These are phyloP conservation scores for Bisporella sp. DNA, from an alignment of 2,329 filamentous ascomycete species.

Conservation along the genomic window DNA sequence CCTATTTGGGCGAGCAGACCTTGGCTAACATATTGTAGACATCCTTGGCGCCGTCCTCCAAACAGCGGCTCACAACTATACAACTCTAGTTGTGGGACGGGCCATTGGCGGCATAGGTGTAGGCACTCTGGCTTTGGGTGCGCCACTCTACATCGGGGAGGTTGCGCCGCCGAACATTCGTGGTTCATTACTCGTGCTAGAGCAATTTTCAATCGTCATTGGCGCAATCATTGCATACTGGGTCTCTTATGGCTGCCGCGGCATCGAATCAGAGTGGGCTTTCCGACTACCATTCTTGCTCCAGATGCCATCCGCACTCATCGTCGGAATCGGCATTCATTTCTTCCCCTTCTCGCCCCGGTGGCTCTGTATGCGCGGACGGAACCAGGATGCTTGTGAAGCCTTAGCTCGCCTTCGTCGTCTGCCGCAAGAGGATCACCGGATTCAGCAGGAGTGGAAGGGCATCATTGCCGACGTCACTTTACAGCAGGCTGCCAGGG, in stretches of 20 bases:
- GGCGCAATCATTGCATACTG: conserved; percentile 44
- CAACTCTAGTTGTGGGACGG: conserved; percentile 40
- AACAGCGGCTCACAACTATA: conserved; percentile 41
- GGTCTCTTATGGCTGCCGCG: conserved; percentile 38
- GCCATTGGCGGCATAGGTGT: conserved; percentile 39
- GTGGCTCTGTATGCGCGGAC: conserved; percentile 37
- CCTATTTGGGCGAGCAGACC: no score
- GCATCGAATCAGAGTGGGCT: conserved; percentile 31
- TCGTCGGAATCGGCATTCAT: conserved; percentile 36
- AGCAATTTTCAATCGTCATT: conserved; percentile 53
- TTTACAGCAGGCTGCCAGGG: conserved; percentile 36
- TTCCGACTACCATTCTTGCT: conserved; percentile 37
- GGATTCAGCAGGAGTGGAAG: conserved; percentile 36
- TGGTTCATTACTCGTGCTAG: conserved; percentile 56
- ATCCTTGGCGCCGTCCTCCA: conserved; percentile 40
- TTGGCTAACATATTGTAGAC: no score
- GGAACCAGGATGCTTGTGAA: conserved; percentile 41
- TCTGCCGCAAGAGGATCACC: conserved; percentile 32
- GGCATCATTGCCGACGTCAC: conserved; percentile 40
- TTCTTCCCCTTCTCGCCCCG: conserved; percentile 38
- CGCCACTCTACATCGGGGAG: conserved; percentile 43
- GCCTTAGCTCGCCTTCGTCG: conserved; percentile 36
- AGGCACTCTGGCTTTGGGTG: conserved; percentile 20
- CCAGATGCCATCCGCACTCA: conserved; percentile 38
- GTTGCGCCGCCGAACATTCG: conserved; percentile 53